Evolutionary conservation across 1,284 basidiomycete genomes (phyloP).

Genomic region (Termitomyces sp.): DNA sequence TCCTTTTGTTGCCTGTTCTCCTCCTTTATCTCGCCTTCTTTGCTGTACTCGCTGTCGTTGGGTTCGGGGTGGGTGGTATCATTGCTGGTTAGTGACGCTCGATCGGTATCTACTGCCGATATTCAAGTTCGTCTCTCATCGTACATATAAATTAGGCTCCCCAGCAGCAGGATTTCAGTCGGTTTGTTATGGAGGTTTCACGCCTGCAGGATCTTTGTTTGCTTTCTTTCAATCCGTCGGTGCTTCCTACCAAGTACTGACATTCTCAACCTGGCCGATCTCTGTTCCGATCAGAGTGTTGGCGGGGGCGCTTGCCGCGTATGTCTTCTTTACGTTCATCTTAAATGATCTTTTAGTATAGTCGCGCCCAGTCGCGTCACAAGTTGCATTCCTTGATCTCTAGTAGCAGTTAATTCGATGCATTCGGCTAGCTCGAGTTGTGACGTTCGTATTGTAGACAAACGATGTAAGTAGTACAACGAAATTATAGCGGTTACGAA

Average conservation of each 20-base stretch:
- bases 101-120: background rate
- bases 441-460: too few species aligned
- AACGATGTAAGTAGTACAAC: too few species aligned
- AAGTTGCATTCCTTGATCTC: background rate
- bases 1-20: conserved; percentile 21
- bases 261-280: background rate
- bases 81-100: conserved; percentile 7
- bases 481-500: too few species aligned
- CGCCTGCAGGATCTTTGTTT: conserved; percentile 11
- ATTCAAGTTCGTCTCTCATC: background rate
- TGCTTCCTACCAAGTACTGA: conserved; percentile 1
- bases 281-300: conserved; percentile 5
- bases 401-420: too few species aligned
- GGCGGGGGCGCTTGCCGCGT: conserved; percentile 5
- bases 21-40: conserved; percentile 17
- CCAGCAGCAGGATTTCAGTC: conserved; percentile 13
- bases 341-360: background rate
- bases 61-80: conserved; percentile 16
- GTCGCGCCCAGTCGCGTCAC: background rate
- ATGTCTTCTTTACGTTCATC: conserved; percentile 11
- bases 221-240: conserved; percentile 13
- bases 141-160: conserved; percentile 7
- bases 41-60: conserved; percentile 15
- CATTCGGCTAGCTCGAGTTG: too few species aligned
- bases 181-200: conserved; percentile 9